Evolutionary conservation across 805 yeast species (phyloP).

Genomic region (Candida pini): DNA sequence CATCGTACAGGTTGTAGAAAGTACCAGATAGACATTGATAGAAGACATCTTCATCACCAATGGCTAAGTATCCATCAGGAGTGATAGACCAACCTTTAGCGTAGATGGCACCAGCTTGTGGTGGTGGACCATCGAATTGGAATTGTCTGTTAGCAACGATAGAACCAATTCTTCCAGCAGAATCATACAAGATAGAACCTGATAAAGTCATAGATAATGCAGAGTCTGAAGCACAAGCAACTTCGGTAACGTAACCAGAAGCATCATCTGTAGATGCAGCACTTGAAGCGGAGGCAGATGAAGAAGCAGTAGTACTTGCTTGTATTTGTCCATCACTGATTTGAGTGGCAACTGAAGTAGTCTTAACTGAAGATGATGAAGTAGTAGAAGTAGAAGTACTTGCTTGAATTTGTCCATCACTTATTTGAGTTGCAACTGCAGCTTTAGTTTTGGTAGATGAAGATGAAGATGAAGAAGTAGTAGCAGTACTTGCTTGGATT

Average conservation of each 20-base stretch:
- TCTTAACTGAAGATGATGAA: constrained; percentile 5
- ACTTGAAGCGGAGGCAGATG: constrained; percentile 4
- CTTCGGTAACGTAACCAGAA: constrained; percentile 14
- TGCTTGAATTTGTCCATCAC: constrained; percentile 42
- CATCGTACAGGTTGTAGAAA: constrained; percentile 54
- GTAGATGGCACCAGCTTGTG: constrained; percentile 52
- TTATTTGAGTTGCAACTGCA: constrained; percentile 29
- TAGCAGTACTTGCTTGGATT: constrained; percentile 20
- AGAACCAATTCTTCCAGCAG: constrained; percentile 48
- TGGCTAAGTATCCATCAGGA: constrained; percentile 40
- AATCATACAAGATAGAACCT: constrained; percentile 38
- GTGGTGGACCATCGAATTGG: constrained; percentile 64
- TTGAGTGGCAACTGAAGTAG: constrained; percentile 40
- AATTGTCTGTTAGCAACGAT: constrained; percentile 59
- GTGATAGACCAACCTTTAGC: constrained; percentile 49
- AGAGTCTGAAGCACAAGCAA: constrained; percentile 31
- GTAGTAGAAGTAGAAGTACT: constrained; percentile 12
- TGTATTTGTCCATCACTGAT: constrained; percentile 59
- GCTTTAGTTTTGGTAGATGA: constrained; percentile 27
- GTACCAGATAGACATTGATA: constrained; percentile 52
- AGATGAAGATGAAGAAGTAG: constrained; percentile 22
- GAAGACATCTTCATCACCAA: constrained; percentile 43
- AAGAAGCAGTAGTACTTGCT: constrained; percentile 33
- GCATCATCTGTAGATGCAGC: constrained; percentile 24
- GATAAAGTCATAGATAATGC: constrained; percentile 41